phyloP scores from a whole-genome alignment of 169 alveolate genomes.

The Fabrea salina region DNA sequence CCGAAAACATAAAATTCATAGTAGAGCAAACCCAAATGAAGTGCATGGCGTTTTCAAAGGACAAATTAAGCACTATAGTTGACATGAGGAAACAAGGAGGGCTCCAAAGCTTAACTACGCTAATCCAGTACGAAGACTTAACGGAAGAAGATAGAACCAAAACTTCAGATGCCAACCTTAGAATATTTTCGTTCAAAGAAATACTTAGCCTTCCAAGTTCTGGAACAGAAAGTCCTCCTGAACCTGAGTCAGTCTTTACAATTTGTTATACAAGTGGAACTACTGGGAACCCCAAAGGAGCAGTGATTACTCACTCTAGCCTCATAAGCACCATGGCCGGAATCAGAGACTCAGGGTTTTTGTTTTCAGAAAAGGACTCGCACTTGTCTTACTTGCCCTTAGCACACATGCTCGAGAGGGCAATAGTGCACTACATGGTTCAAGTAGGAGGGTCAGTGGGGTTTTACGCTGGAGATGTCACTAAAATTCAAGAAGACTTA shows the following conservation, averaged over 20 bases:
- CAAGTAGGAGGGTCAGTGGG: constrained; percentile 80
- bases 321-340: constrained; percentile 39
- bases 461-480: constrained; percentile 88
- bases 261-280: constrained; percentile 88
- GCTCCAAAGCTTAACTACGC: not conserved
- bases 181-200: not conserved
- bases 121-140: not conserved
- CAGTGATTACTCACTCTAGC: constrained; percentile 70
- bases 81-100: not conserved
- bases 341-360: constrained; percentile 7
- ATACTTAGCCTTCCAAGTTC: not conserved
- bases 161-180: not conserved
- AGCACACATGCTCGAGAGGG: constrained; percentile 95
- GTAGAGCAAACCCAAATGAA: not conserved
- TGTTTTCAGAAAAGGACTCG: constrained; percentile 61
- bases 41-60: not conserved
- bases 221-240: not conserved
- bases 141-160: not conserved
- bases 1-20: not conserved
- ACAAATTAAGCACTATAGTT: not conserved
- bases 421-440: constrained; percentile 59
- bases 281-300: constrained; percentile 91
- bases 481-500: constrained; percentile 86
- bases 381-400: constrained; percentile 92
- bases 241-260: constrained; percentile 52